Base-by-base conservation (phyloP, 2,329 filamentous ascomycete species). In the Ustulina deusta region DNA sequence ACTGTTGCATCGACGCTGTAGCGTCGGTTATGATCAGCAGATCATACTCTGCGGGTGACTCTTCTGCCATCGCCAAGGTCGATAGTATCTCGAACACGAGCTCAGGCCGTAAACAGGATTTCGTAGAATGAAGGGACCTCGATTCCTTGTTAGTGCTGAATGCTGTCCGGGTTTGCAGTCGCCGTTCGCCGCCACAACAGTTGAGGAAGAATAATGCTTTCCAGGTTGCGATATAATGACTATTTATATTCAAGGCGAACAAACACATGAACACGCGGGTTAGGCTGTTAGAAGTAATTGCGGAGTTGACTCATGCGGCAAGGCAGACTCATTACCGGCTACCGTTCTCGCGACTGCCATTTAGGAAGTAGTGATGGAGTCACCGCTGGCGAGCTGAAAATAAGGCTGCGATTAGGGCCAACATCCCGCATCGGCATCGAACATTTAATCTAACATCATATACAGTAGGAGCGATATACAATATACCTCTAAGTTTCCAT, bases 11-110 rank as follows among this genome's bases (percentile, higher is more conserved):
- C 17, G 52, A 85, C 15, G 69, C 76, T 0, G 83, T 85, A 22
- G 81, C 82, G 71, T 85, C 83, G 10, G 81, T 81, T 52, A 86
- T 70, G 66, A 85, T 78, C 20, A 85, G 73, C 3, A 86, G 78
- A 71, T 86, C 83, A 65, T 55, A 82, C 20, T 48, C 49, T n/a
- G 17, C 20, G 5, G 10, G n/a, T 0, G n/a, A 7, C 7, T 44
- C n/a, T 10, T 42, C 34, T 22, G 34, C 25, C 34, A 54, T 42
- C 15, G 13, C 13, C 34, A 27, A 13, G n/a, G 20, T 4, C n/a
- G 51, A 22, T 55, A 13, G 7, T 27, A 27, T 25, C 20, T 27
- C 15, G 32, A 25, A 55, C 10, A 34, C 5, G 34, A 10, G 34
- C 10, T 22, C 2, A 15, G n/a, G 32, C 6, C 5, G 32, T 7